A percentile compares a stretch with the other conserved stretches of the same genome.
Evolutionary conservation across 2,329 filamentous ascomycete species (phyloP).

Genomic region (Hypocrella siamensis): DNA sequence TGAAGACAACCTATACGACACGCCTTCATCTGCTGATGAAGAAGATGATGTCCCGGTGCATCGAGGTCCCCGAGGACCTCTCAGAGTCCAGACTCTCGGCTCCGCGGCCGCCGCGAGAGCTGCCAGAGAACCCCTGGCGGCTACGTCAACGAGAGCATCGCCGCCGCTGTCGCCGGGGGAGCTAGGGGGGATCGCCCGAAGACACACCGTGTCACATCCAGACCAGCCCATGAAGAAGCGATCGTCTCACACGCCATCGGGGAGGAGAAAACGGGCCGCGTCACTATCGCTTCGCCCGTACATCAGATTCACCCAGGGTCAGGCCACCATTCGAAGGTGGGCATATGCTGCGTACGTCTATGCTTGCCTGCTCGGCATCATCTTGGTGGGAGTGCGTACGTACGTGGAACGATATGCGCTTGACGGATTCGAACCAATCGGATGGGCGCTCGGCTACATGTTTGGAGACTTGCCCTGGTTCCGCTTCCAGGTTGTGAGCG

Average conservation of each 20-base stretch:
- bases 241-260: constrained; percentile 41
- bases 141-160: too few relatives aligned
- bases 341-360: constrained; percentile 73
- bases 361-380: constrained; percentile 43
- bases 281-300: constrained; percentile 56
- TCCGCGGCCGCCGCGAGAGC: constrained; percentile 4
- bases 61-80: constrained; percentile 9
- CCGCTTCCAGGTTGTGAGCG: constrained; percentile 52
- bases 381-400: constrained; percentile 55
- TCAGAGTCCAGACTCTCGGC: constrained; percentile 16
- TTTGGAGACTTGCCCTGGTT: constrained; percentile 64
- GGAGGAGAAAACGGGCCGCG: constrained; percentile 48
- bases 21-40: constrained; percentile 16
- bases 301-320: constrained; percentile 61
- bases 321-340: constrained; percentile 68
- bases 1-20: constrained; percentile 17
- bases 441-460: constrained; percentile 84
- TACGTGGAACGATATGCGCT: constrained; percentile 57
- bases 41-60: constrained; percentile 8
- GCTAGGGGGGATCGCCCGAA: constrained; percentile 11
- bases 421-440: constrained; percentile 61
- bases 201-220: constrained; percentile 37
- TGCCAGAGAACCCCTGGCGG: not conserved
- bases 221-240: constrained; percentile 19
- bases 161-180: not conserved